Evolutionary conservation across 345 rosid genomes (phyloP).

Genomic region (Murraya koenigii): DNA sequence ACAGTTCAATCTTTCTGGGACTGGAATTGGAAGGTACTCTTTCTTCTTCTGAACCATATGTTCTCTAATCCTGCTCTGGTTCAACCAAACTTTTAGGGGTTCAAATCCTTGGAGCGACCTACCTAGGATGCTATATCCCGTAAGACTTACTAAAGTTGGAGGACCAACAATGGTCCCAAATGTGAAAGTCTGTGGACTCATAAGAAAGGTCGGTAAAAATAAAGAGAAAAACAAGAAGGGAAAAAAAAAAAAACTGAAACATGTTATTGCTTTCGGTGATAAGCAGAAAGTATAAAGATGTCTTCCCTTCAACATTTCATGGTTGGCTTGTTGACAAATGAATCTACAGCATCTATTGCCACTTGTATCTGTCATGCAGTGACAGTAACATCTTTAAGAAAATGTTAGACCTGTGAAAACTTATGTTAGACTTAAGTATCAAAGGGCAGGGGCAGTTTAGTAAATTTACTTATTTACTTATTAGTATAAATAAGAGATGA

Average conservation of each 20-base stretch:
- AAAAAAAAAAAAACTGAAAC: neutral
- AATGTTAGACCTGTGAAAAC: too few relatives aligned
- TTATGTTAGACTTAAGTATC: too few relatives aligned
- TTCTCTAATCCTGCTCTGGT: neutral
- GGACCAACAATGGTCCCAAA: neutral
- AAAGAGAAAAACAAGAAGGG: too few relatives aligned
- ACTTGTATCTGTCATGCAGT: neutral
- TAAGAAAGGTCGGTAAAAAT: neutral
- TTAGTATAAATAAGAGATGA: too few relatives aligned
- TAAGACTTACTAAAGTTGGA: neutral
- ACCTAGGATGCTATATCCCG: neutral
- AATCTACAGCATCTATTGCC: neutral
- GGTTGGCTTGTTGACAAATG: constrained; percentile 3
- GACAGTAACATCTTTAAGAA: neutral
- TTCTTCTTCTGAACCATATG: constrained; percentile 8
- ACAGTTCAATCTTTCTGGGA: constrained; percentile 70
- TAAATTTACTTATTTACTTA: too few relatives aligned
- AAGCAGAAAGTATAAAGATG: neutral
- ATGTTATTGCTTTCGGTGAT: neutral
- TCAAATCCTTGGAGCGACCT: neutral
- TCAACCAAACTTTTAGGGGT: neutral
- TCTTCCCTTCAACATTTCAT: neutral
- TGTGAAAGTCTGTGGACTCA: neutral
- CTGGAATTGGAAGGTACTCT: constrained; percentile 85
- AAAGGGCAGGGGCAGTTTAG: too few relatives aligned